Base-by-base conservation (phyloP, 2,329 filamentous ascomycete species). In the Hymenoscyphus repandus region DNA sequence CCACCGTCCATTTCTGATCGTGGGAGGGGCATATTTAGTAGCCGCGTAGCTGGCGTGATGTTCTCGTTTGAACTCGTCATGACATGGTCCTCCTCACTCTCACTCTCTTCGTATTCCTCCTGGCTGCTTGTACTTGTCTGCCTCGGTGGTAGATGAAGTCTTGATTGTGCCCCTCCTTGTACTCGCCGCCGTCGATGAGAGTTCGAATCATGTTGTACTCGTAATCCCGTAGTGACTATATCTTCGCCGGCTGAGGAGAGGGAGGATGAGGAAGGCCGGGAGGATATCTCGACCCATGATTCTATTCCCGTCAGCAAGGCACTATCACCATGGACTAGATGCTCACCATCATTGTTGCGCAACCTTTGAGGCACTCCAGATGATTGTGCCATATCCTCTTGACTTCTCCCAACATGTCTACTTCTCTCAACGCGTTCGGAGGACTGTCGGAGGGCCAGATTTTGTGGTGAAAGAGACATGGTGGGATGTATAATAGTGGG, bases 231-330 rank as follows among this genome's bases (percentile, higher is more conserved):
- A 1, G 90, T 95, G 58, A 96, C 86, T 59, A 96, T 92, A 64
- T 96, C 91, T 58, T 96, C 90, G 56, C 79, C 80, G 65, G 86
- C 83, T 48, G 83, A 96, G 17, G 91, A 96, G 11, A 96, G 75
- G 12, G 91, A 96, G 2, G 92, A 96, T 2, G 92, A 95, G 0
- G 92, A 96, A 6, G 92, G 90, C 62, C 93, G 89, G 3, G 92
- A 96, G 42, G 87, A 82, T 54, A 99, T 83, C 68, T 99, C 92
- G 61, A 97, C 83, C 93, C 93, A 99, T 7, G 93, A 96, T 73
- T 97, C 93, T 91, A 54, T 30, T 15, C 12, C 6, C 22, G 39
- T 47, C 40, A 52, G 39, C 45, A 39, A 40, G 45, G 45, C 15
- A 45, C 22, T 20, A 30, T 51, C 54, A 13, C 54, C 42, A 40